Evolutionary conservation across 768 basidiomycete genomes (phyloP).

Genomic region (Tricholoma bakamatsutake): DNA sequence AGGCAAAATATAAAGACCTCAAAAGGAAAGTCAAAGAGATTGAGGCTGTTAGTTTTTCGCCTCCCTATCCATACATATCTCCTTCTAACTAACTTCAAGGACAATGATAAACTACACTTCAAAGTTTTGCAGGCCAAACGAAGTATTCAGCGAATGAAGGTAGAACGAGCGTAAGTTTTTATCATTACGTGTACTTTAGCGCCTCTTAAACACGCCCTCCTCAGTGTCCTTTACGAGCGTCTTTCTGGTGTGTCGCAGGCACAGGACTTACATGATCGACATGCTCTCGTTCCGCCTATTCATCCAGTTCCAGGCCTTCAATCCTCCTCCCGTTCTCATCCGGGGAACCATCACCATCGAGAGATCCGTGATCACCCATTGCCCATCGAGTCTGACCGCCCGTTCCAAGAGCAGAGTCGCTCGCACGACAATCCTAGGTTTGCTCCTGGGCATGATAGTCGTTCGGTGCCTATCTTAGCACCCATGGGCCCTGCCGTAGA

Average conservation of each 20-base stretch:
- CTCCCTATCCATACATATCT: conserved; percentile 4
- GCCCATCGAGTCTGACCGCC: conserved; percentile 40
- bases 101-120: conserved; percentile 84
- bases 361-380: conserved; percentile 35
- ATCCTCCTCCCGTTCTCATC: conserved; percentile 27
- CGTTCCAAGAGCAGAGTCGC: conserved; percentile 44
- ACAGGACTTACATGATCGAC: conserved; percentile 41
- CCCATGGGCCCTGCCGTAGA: conserved; percentile 35
- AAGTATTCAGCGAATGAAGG: conserved; percentile 80
- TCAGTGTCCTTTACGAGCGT: conserved; percentile 72
- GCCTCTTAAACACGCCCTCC: conserved; percentile 11
- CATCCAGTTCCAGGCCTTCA: conserved; percentile 27
- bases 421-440: conserved; percentile 43
- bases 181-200: conserved; percentile 15
- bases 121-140: conserved; percentile 76
- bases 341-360: conserved; percentile 28
- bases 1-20: conserved; percentile 82
- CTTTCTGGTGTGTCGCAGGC: conserved; percentile 57
- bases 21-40: conserved; percentile 87
- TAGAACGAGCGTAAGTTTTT: conserved; percentile 77
- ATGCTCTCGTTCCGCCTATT: conserved; percentile 25
- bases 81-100: conserved; percentile 38
- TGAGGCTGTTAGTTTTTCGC: conserved; percentile 53
- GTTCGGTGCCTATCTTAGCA: conserved; percentile 43
- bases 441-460: conserved; percentile 41